Conservation (phyloP, 768 basidiomycete species). For the Mycena filopes region DNA sequence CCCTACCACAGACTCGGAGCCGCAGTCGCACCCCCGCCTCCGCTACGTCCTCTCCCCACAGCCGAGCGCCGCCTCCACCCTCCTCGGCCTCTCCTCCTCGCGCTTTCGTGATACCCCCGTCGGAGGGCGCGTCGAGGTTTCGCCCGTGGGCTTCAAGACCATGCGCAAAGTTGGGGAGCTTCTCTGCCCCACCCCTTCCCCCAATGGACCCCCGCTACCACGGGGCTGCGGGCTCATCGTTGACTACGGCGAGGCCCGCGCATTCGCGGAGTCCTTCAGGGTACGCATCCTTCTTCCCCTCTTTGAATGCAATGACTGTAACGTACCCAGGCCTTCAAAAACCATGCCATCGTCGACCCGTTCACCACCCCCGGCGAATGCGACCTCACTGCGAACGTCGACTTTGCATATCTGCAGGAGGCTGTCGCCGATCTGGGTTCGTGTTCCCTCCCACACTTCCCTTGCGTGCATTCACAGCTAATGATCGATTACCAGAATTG, state of each 20-base stretch:
- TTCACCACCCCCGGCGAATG: slow-evolving; percentile 88
- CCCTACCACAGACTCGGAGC: slow-evolving; percentile 21
- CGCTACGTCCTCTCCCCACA: slow-evolving; percentile 73
- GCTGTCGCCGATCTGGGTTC: slow-evolving; percentile 74
- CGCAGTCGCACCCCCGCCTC: slow-evolving; percentile 50
- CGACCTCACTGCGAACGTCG: slow-evolving; percentile 97
- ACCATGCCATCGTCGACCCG: slow-evolving; percentile 85
- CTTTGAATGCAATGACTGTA: slow-evolving; percentile 1
- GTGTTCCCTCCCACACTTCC: slow-evolving; percentile 33
- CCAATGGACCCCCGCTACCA: too few relatives aligned
- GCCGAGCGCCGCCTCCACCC: slow-evolving; percentile 58
- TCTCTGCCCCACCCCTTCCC: slow-evolving; percentile 46
- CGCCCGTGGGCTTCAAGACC: slow-evolving; percentile 73
- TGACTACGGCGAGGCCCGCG: slow-evolving; percentile 87
- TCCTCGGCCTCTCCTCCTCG: slow-evolving; percentile 73
- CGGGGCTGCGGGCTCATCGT: slow-evolving; percentile 81
- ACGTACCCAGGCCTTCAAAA: slow-evolving; percentile 80
- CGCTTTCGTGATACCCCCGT: slow-evolving; percentile 76
- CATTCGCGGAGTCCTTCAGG: slow-evolving; percentile 80
- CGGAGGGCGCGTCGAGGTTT: slow-evolving; percentile 85
- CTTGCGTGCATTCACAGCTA: neutral
- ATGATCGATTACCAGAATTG: slow-evolving; percentile 51
- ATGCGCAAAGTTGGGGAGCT: slow-evolving; percentile 75
- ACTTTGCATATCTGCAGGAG: slow-evolving; percentile 90
- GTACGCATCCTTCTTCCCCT: slow-evolving; percentile 54